Evolutionary conservation across 2,329 filamentous ascomycete genomes (phyloP), one percentile per base, ranked within the genome.

Genomic region (Malbranchea zuffiana): DNA sequence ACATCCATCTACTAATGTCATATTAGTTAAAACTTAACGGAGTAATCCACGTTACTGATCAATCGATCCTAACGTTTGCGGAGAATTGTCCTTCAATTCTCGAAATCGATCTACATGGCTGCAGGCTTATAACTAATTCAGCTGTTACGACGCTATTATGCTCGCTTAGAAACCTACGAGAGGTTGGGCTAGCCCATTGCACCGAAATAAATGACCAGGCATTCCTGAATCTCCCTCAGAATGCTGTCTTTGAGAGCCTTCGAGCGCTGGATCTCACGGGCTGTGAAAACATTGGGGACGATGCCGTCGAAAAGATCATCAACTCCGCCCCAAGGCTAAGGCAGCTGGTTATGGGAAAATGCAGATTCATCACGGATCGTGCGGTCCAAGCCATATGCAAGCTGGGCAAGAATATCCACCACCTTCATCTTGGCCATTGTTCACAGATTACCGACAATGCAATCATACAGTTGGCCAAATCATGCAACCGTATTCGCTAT

Each of bases 371-470:
- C 51, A 96, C 90, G 1, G 88, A 98, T 61, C 72, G 75, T 31
- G 80, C 88, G 6, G 86, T 98, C 6, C 69, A 81, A 49, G 80
- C 87, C 39, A 96, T 98, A 45, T 80, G 86, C 39, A 80, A 75
- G 50, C 71, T 98, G 3, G 86, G 87, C 44, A 96, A 95, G 67
- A 98, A 96, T 51, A 66, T 98, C 37, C 90, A 98, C 59, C 96
- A 94, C 57, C 80, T 98, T 35, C 90, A 98, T 54, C 71, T 98
- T 2, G 90, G 90, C 6, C 90, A 98, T 58, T 98, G 90, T 59
- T 75, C 76, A 18, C 78, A 87, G 31, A 87, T 98, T 53, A 95
- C 88, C 0, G 90, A 98, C 53, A 71, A 78, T 23, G 87, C 85
- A 1, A 85, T 98, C 12, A 82, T 82, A 50, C 78, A 78, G 38